phyloP scores from a whole-genome alignment of 352 stramenopile genomes.

The Pythium pyrilobum region DNA sequence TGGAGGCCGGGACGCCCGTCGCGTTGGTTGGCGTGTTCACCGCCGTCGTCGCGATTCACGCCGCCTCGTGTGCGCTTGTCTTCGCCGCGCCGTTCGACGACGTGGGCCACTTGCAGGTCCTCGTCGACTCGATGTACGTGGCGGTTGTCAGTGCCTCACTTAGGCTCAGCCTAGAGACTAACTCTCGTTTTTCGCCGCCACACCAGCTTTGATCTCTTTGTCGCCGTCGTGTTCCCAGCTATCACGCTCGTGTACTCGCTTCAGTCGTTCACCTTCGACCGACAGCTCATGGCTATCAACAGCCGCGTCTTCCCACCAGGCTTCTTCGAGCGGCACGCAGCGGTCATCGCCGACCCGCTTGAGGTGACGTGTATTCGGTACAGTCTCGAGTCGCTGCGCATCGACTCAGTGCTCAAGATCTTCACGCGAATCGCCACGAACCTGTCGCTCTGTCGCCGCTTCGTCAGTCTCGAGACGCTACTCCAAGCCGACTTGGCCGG shows the following conservation, averaged over 20 bases:
- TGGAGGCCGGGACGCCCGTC: conserved; percentile 1
- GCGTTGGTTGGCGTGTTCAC: neutral
- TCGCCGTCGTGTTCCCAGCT: conserved; percentile 27
- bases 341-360: conserved; percentile 22
- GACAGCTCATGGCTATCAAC: conserved; percentile 18
- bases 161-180: neutral
- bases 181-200: too few relatives aligned
- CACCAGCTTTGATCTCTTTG: conserved; percentile 31
- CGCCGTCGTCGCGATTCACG: neutral
- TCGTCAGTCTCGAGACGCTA: neutral
- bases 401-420: conserved; percentile 18
- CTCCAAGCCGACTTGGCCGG: neutral
- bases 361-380: conserved; percentile 25
- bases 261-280: conserved; percentile 27
- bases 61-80: neutral
- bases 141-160: neutral
- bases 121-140: neutral
- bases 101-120: neutral
- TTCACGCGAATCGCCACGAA: conserved; percentile 34
- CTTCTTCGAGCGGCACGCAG: conserved; percentile 30
- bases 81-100: neutral
- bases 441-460: conserved; percentile 30
- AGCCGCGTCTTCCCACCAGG: conserved; percentile 18
- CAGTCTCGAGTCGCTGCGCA: conserved; percentile 31
- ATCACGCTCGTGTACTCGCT: conserved; percentile 19